These are phyloP conservation scores for Cadophora sp. DNA, from an alignment of 2,329 filamentous ascomycete genomes.

Conservation along the genomic window DNA sequence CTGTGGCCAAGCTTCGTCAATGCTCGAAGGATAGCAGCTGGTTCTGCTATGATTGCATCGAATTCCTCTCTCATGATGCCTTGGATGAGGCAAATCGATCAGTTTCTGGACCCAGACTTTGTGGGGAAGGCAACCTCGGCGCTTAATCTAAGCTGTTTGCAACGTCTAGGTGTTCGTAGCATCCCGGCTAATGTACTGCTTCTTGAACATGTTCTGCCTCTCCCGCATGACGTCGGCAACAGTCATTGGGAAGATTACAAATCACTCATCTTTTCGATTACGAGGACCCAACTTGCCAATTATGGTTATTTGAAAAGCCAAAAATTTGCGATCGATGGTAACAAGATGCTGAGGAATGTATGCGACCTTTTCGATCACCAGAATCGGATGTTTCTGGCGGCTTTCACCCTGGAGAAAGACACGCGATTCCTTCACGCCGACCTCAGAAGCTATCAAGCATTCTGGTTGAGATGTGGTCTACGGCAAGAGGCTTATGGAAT, in stretches of 20 bases:
- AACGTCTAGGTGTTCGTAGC: slow-evolving; percentile 21
- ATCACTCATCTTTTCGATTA: slow-evolving; percentile 16
- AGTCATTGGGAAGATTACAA: slow-evolving; percentile 20
- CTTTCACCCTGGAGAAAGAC: slow-evolving; percentile 35
- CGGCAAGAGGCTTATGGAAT: slow-evolving; percentile 22
- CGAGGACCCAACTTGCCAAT: not conserved
- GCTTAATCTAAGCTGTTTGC: slow-evolving; percentile 14
- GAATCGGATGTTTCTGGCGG: slow-evolving; percentile 38
- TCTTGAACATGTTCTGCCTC: slow-evolving; percentile 24
- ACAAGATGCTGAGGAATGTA: slow-evolving; percentile 25
- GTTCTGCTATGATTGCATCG: slow-evolving; percentile 27
- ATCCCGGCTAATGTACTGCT: slow-evolving; percentile 25
- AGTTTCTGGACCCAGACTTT: not conserved
- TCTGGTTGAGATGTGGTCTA: slow-evolving; percentile 36
- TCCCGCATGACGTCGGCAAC: slow-evolving; percentile 23
- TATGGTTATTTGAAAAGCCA: not conserved
- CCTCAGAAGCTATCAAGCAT: slow-evolving; percentile 24
- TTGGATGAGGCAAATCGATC: slow-evolving; percentile 37
- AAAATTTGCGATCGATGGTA: slow-evolving; percentile 35
- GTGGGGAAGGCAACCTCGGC: not conserved
- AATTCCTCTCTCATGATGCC: slow-evolving; percentile 34
- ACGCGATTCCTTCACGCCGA: slow-evolving; percentile 36
- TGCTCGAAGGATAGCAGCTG: slow-evolving; percentile 23
- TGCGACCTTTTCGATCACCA: slow-evolving; percentile 38
- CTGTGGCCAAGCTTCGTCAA: slow-evolving; percentile 31